Evolutionary conservation across 2,329 filamentous ascomycete genomes (phyloP), one percentile per base, ranked within the genome.

Genomic region (Microcyclosporella mali): DNA sequence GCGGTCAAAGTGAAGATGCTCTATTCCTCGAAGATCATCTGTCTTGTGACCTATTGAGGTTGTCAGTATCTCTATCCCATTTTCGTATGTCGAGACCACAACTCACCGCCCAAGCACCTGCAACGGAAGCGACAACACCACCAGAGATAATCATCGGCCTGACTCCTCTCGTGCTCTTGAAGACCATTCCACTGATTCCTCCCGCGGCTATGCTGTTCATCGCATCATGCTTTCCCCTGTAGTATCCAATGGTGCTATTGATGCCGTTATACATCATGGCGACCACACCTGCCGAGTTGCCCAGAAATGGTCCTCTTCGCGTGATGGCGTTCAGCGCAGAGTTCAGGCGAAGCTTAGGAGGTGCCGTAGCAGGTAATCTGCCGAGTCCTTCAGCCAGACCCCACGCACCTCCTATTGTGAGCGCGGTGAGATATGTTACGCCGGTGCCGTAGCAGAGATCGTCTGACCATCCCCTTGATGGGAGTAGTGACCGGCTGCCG

Each of bases 381-480:
- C 82, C 81, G 57, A 97, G 70, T 9, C 92, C 92, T 69, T 98
- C 92, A 53, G 85, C 83, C 56, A 98, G 67, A 49, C 92, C 92
- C 90, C 90, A 97, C 44, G 80, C 82, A 55, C 92, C 92, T 66
- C 92, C 92, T 54, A 94, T 64, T 31, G 84, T 78, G 58, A 98
- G 73, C 6, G 85, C 92, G n/a, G 85, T 73, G 47, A 98, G 74
- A 65, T 98, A 98, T 62, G 88, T 95, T 50, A 90, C 82, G 58
- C 92, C 92, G 16, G 92, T 94, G 61, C 94, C 92, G 66, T 98
- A 98, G 71, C 92, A 97, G 47, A 98, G 79, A 66, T 98, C 92
- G 64, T 98, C 92, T 48, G 89, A 94, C 81, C 94, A 98, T 64
- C 92, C 92, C 66, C 92, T 84, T 43, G 89, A 95, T 33, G 94